A percentile compares a stretch with the other conserved stretches of the same genome.
Conservation (phyloP, 371 early-diverging fungal species). For the Cokeromyces recurvatus region DNA sequence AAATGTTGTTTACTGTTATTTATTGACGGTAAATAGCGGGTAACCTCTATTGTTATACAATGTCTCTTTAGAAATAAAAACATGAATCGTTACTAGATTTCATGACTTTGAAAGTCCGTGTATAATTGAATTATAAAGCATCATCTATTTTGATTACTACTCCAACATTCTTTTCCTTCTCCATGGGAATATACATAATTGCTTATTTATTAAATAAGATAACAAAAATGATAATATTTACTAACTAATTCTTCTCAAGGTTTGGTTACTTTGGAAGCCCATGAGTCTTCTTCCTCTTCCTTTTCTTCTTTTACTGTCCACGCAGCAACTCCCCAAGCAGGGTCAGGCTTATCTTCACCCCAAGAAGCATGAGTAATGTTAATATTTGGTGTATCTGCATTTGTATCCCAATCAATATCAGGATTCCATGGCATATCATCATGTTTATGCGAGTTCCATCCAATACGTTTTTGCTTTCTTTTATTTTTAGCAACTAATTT, state of each 20-base stretch:
- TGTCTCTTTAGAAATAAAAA: too few relatives aligned
- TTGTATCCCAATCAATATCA: conserved; percentile 19
- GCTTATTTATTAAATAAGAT: too few relatives aligned
- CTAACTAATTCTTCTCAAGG: conserved; percentile 22
- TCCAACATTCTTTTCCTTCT: too few relatives aligned
- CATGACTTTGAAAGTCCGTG: too few relatives aligned
- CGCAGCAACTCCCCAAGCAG: conserved; percentile 4
- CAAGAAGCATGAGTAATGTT: conserved; percentile 5
- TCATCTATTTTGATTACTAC: too few relatives aligned
- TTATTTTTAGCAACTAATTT: conserved; percentile 4
- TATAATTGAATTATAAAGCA: too few relatives aligned
- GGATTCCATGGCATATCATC: conserved; percentile 24
- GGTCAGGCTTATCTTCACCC: conserved; percentile 8
- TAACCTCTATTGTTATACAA: too few relatives aligned
- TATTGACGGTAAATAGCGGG: too few relatives aligned
- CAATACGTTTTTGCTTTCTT: conserved; percentile 15
- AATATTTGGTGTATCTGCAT: conserved; percentile 2
- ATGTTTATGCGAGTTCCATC: conserved; percentile 30
- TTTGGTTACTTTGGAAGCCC: conserved; percentile 17
- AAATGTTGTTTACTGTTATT: too few relatives aligned
- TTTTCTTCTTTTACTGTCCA: conserved; percentile 4
- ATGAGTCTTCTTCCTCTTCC: conserved; percentile 10
- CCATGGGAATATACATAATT: too few relatives aligned
- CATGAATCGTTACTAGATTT: too few relatives aligned
- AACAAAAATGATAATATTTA: too few relatives aligned